Evolutionary conservation across 805 yeast species (phyloP), one percentile per base, ranked within the genome.

Genomic region (Hyphopichia homilentoma): DNA sequence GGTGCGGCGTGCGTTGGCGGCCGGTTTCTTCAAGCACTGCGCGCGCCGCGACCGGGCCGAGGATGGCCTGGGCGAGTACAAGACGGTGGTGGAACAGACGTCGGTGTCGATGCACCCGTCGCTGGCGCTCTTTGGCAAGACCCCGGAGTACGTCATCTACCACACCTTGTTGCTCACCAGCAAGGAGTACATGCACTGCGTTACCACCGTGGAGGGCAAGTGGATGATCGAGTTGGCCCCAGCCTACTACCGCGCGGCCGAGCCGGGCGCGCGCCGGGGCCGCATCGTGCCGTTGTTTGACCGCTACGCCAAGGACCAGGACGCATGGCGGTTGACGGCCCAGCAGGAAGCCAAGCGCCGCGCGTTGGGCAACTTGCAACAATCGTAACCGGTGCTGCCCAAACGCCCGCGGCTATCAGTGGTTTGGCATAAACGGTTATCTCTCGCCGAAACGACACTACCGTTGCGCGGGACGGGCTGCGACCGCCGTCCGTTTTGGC

Each of bases 181-280:
- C 11, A 79, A 80, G 50, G 97, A 90, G 66, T 93, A 84, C 50
- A 87, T 90, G 96, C 84, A 93, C 35, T 87, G 87, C 45, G 80
- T 83, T 18, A 83, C 89, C 12, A 73, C 74, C n/a, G 77, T 93
- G 21, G 88, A 87, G 32, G 84, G 95, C 0, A 70, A 68, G 40
- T 85, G 96, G 96, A 62, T 90, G 20, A 60, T 77, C 29, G 75
- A 81, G 55, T 57, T 56, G 29, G 87, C 89, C 6, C 86, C 89
- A 3, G 77, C 75, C 27, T 87, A 81, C 56, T 90, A 82, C 68
- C 76, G 76, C 49, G 71, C 68, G 12, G 72, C 79, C 1, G 84
- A 78, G 46, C 68, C 73, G 2, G 54, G 63, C 32, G 76, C 79
- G 48, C 74, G 71, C 43, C 61, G 67, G 24, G 81, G 81, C 37